These are phyloP conservation scores for Clarkia xantiana DNA, from an alignment of 345 rosid species.

Conservation along the genomic window DNA sequence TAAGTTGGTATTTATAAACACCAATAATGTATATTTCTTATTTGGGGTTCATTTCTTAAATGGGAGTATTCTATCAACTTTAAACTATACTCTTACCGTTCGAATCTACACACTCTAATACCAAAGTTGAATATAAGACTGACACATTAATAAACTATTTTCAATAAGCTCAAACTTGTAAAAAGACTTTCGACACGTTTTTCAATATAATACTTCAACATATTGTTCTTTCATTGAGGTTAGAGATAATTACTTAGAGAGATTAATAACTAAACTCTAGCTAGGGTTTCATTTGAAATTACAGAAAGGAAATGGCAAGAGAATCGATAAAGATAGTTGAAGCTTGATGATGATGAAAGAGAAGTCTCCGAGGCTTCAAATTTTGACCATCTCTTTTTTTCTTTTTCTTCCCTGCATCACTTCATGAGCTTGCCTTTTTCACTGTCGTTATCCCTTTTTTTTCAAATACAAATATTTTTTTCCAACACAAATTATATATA, in stretches of 20 bases:
- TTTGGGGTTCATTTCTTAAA: too few relatives aligned
- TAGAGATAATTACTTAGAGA: background rate
- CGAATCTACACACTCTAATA: too few relatives aligned
- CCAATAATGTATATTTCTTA: too few relatives aligned
- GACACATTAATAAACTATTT: background rate
- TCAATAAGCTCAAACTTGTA: background rate
- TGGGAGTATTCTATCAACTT: too few relatives aligned
- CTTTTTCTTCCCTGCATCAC: constrained; percentile 3
- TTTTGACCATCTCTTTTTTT: constrained; percentile 8
- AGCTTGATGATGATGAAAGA: constrained; percentile 6
- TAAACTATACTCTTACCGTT: too few relatives aligned
- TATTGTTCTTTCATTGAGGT: background rate
- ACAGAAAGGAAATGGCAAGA: background rate
- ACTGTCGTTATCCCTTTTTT: constrained; percentile 2
- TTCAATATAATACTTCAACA: background rate
- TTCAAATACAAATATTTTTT: too few relatives aligned
- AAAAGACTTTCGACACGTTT: background rate
- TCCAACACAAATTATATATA: too few relatives aligned
- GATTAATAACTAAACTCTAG: too few relatives aligned
- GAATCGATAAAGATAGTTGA: constrained; percentile 6
- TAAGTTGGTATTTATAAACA: too few relatives aligned
- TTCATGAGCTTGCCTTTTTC: constrained; percentile 1
- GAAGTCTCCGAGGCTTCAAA: constrained; percentile 4
- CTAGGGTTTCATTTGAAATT: background rate
- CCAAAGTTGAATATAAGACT: too few relatives aligned